These are phyloP conservation scores for Comarum palustre DNA, from an alignment of 306 rosid genomes.

Conservation along the genomic window DNA sequence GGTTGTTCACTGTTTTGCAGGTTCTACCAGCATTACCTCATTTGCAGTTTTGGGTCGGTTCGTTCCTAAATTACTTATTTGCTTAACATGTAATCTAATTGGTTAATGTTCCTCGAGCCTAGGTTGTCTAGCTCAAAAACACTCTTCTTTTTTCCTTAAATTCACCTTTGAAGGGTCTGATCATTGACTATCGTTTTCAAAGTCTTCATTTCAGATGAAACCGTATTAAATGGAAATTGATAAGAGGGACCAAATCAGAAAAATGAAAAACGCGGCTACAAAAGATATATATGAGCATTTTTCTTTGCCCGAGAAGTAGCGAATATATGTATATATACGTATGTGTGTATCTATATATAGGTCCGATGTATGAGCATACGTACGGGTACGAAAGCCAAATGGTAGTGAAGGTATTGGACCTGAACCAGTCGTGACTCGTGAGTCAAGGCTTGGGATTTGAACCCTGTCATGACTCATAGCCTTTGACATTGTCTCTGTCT, in stretches of 20 bases:
- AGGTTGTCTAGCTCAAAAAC: background rate
- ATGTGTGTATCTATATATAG: background rate
- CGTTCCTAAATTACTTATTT: too few species aligned
- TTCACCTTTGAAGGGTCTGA: background rate
- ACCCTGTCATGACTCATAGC: background rate
- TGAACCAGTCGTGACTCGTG: slow-evolving; percentile 7
- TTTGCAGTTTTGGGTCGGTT: too few species aligned
- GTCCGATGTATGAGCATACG: background rate
- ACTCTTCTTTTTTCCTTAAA: background rate
- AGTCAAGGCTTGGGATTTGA: slow-evolving; percentile 1
- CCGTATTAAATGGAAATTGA: background rate
- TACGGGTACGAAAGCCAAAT: background rate
- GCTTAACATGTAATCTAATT: too few species aligned
- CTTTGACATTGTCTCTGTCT: background rate
- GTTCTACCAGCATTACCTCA: too few species aligned
- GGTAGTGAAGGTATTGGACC: background rate
- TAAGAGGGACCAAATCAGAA: background rate
- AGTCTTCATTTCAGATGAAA: background rate
- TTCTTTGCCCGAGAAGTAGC: background rate
- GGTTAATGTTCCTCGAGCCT: background rate
- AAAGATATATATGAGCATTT: background rate
- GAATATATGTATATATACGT: background rate
- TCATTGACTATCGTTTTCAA: background rate
- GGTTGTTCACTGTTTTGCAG: too few species aligned
- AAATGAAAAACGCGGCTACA: background rate